Percentiles rank a stretch among this genome's conserved stretches.
Conservation (phyloP, 2,329 filamentous ascomycete species). For the Epichloe scottii region DNA sequence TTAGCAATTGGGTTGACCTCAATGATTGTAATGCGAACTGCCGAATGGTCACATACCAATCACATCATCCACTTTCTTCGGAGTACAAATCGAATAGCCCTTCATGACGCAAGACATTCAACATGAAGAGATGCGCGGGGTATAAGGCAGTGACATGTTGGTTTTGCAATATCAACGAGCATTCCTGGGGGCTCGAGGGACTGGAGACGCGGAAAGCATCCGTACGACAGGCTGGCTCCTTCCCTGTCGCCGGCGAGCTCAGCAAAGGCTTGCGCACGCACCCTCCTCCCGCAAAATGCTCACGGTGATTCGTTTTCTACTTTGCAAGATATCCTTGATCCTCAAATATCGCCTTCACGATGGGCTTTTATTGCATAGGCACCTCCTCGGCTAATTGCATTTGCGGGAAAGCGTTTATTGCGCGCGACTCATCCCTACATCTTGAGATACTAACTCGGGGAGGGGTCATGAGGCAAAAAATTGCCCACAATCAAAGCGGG, state of each 20-base stretch:
- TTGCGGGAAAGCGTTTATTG: neutral
- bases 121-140: neutral
- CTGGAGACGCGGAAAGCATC: no score
- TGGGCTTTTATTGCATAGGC: neutral
- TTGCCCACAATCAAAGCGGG: constrained; percentile 94
- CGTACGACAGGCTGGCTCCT: neutral
- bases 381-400: neutral
- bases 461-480: constrained; percentile 75
- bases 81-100: neutral
- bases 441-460: constrained; percentile 7
- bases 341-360: neutral
- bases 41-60: neutral
- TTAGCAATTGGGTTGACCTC: neutral
- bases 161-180: neutral
- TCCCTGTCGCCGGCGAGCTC: neutral
- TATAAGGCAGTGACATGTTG: no score
- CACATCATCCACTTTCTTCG: constrained; percentile 2
- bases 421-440: neutral
- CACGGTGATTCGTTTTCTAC: neutral
- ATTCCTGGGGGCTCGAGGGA: neutral
- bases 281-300: neutral
- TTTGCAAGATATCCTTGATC: neutral
- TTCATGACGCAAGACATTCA: neutral
- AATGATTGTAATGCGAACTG: neutral
- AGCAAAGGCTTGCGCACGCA: neutral